Evolutionary conservation across 2,329 filamentous ascomycete genomes (phyloP).

Genomic region (Pyrenophora graminea): DNA sequence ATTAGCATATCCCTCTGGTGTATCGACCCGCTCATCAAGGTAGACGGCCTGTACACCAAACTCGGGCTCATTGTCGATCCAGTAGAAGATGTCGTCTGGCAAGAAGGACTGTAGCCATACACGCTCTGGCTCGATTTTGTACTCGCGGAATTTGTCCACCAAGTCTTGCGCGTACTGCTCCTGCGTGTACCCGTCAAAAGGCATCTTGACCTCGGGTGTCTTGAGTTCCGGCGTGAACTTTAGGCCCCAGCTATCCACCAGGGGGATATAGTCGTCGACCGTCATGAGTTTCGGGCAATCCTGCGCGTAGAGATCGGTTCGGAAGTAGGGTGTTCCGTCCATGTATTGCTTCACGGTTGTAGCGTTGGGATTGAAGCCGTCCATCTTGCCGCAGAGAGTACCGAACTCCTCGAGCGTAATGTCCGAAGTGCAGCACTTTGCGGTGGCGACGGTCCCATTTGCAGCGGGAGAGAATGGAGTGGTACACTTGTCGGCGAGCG

Average conservation of each 20-base stretch:
- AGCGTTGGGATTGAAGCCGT: constrained; percentile 65
- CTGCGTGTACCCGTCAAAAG: constrained; percentile 69
- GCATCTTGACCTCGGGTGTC: constrained; percentile 70
- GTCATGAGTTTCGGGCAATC: constrained; percentile 64
- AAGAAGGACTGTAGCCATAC: constrained; percentile 67
- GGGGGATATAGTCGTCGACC: constrained; percentile 64
- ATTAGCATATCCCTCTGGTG: constrained; percentile 54
- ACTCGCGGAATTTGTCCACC: constrained; percentile 49
- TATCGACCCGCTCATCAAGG: constrained; percentile 64
- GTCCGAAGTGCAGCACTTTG: constrained; percentile 73
- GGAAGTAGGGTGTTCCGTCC: constrained; percentile 62
- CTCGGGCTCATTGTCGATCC: constrained; percentile 64
- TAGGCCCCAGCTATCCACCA: constrained; percentile 62
- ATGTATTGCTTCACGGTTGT: constrained; percentile 63
- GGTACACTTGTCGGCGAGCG: constrained; percentile 44
- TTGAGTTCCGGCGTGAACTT: constrained; percentile 61
- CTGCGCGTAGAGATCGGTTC: constrained; percentile 67
- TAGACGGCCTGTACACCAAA: constrained; percentile 67
- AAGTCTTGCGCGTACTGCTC: constrained; percentile 67
- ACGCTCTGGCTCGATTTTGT: constrained; percentile 45
- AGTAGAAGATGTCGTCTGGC: constrained; percentile 68
- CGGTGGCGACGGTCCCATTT: constrained; percentile 55
- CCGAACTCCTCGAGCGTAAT: constrained; percentile 71
- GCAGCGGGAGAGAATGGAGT: constrained; percentile 41
- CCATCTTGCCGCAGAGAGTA: constrained; percentile 68